Base-by-base conservation (phyloP, 768 basidiomycete species). In the Boletus insuetus region DNA sequence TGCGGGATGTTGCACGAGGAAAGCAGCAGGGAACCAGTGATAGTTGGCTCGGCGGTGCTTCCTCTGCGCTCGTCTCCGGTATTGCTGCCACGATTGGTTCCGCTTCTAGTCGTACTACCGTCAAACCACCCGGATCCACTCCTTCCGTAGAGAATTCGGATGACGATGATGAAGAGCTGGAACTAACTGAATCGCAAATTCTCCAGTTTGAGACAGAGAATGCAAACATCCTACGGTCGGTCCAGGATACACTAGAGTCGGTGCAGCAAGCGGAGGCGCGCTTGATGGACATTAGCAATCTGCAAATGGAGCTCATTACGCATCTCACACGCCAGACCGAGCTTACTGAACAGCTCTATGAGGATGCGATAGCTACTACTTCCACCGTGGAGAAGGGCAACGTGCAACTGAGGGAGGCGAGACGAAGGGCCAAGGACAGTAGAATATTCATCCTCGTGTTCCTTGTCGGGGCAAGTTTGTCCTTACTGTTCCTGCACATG, bases 201-300 rank as follows among this genome's bases (percentile, higher is more conserved):
- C 84, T 91, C 66, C 91, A 93, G 68, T 98, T 98, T 69, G 94
- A 97, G 74, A 75, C 82, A 11, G 96, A 98, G 71, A 98, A 98
- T 66, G 87, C 90, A 42, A 82, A 83, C 52, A 88, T 98, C 49
- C 74, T 98, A 37, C 85, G 85, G 61, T 82, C 82, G 46, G 92
- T 92, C 46, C 90, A 95, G 68, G 85, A 91, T 58, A 90, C 88
- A 7, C 79, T 98, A 32, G 87, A 88, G 61, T 86, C 91, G 4
- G 91, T 99, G 34, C 89, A 95, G 66, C 86, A 87, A 66, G 96
- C 96, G 24, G 96, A 99, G 68, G 84, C 90, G 43, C 85, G 91
- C 34, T 73, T 99, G 53, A 79, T 94, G 76, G 96, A 98, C 66
- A 98, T 99, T 65, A 91, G 91, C 63, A 82, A 89, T 40, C 75